Evolutionary conservation across 2,329 filamentous ascomycete species (phyloP), one percentile per base, ranked within the genome.

Genomic region (Mycosphaerelloides madeirae): DNA sequence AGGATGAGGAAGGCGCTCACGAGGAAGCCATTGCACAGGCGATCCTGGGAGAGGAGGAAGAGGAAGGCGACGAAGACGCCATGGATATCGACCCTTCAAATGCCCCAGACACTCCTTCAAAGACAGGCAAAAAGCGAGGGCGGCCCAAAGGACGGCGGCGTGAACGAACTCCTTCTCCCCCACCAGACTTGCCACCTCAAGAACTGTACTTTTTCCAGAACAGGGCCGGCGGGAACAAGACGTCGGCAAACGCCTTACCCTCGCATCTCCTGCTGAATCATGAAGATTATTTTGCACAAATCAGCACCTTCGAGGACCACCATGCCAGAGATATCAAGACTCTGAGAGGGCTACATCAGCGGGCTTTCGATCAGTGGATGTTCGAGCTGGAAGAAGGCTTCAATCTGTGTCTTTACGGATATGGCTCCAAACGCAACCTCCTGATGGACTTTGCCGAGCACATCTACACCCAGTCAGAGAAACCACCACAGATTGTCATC

Each of bases 201-300:
- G 93, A 97, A 65, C 79, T 85, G 54, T 98, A 94, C 70, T 97
- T 98, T 65, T 87, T 84, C 61, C 87, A 97, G 61, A 96, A 95
- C 63, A 83, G 87, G 37, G 82, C 87, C 0, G 89, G 87, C 2
- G 78, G 81, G 3, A 75, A 80, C 34, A 90, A 90, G 66, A 95
- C 91, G 0, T 96, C 90, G 1, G 85, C 87, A 62, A 93, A 93
- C 54, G 95, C 81, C 0, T 74, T 97, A 4, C 77, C 84, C 1
- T 81, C 84, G 3, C 72, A 94, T 28, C 74, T 80, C 3, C 73
- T 95, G 9, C 80, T 97, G 44, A 89, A 86, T 1, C 90, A 96
- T 60, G 90, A 97, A 45, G 88, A 96, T 62, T 98, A 93, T 67
- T 95, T 95, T 57, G 74, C 79, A 34, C 69, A 84, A 22, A 72